Base-by-base conservation (phyloP, 148 eudicot genomes). In the Fagopyrum esculentum region DNA sequence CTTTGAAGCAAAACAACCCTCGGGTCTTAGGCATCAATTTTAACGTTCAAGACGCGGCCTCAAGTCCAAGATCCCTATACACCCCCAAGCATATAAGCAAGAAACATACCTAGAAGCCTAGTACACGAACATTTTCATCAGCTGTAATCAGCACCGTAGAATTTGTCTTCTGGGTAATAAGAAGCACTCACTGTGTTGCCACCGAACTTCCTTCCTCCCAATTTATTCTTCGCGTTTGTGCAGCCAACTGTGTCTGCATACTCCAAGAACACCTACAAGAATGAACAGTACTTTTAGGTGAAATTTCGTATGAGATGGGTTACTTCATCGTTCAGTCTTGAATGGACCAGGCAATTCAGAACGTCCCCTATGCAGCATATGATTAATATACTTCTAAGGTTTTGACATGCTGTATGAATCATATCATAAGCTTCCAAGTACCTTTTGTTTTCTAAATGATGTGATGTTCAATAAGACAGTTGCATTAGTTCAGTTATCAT, bases 171-270 rank as follows among this genome's bases (percentile, higher is more conserved):
- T 0, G 92, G 88, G 81, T 92, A 92, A 54, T 86, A 92, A 45
- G 86, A 85, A 17, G 94, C 97, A 35, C 79, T 81, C 69, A 92
- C 97, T 30, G 83, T 76, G 70, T 86, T 92, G 74, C 94, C 92
- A 17, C 94, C 94, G 6, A 92, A 92, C 84, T 89, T 92, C 76
- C 97, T 73, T 64, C 97, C 97, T 72, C 86, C 85, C 26, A 92
- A 83, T 69, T 86, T 85, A 60, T 74, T 84, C 85, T 84, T 89
- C n/a, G 97, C 97, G 15, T 78, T 88, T 15, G 84, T 66, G 82
- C 89, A 84, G 5, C 84, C 84, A 1, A 66, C 57, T 4, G 81
- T 51, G 80, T 89, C 94, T 29, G 75, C 73, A 66, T 89, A 92
- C 85, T 92, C 97, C 88, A 92, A 80, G 79, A 92, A 92, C 63